Percentiles rank a stretch among this genome's conserved stretches.
These are phyloP conservation scores for Luffa acutangula DNA, from an alignment of 306 rosid species.

Conservation along the genomic window DNA sequence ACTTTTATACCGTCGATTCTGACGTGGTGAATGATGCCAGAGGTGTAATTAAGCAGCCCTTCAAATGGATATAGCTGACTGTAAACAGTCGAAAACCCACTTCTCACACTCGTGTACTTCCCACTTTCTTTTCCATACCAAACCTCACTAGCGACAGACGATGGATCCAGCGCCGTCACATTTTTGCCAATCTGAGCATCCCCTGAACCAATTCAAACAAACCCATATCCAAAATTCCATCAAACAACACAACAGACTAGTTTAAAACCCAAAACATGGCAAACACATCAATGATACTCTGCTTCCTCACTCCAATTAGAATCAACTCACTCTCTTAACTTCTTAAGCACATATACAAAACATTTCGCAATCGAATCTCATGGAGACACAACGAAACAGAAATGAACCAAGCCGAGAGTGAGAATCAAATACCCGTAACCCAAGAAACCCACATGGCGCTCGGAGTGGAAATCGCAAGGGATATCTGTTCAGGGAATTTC, in stretches of 20 bases:
- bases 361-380: neutral
- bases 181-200: slow-evolving; percentile 71
- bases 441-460: slow-evolving; percentile 85
- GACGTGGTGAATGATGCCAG: slow-evolving; percentile 87
- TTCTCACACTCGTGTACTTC: slow-evolving; percentile 32
- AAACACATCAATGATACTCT: neutral
- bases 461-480: slow-evolving; percentile 72
- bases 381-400: neutral
- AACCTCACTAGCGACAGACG: slow-evolving; percentile 57
- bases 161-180: slow-evolving; percentile 61
- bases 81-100: slow-evolving; percentile 58
- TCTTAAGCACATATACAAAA: neutral
- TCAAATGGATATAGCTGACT: slow-evolving; percentile 73
- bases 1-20: slow-evolving; percentile 45
- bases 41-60: slow-evolving; percentile 80
- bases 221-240: slow-evolving; percentile 7
- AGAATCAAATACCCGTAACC: slow-evolving; percentile 57
- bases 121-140: slow-evolving; percentile 73
- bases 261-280: neutral
- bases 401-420: neutral
- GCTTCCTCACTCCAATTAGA: neutral
- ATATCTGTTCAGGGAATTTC: slow-evolving; percentile 75
- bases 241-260: neutral
- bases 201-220: slow-evolving; percentile 41
- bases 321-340: neutral